Percentiles rank a stretch among this genome's conserved stretches.
These are phyloP conservation scores for Argentina anserina DNA, from an alignment of 306 rosid species.

Conservation along the genomic window DNA sequence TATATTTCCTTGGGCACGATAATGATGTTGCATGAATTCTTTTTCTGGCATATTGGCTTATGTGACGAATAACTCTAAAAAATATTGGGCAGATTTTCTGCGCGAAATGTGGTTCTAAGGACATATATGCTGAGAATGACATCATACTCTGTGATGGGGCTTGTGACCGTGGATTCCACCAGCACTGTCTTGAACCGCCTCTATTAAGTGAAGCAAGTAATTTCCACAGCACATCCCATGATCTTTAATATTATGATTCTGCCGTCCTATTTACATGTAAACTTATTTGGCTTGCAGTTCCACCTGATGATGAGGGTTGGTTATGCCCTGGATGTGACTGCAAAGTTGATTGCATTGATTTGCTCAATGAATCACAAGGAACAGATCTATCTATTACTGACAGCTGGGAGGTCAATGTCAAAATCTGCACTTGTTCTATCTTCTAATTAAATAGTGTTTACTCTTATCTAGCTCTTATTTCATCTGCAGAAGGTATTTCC, in stretches of 20 bases:
- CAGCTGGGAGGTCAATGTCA: constrained; percentile 77
- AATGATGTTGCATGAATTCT: not conserved
- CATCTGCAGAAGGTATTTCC: constrained; percentile 83
- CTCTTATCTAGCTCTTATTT: constrained; percentile 30
- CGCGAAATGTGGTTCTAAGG: constrained; percentile 84
- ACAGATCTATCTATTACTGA: constrained; percentile 59
- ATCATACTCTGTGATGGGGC: constrained; percentile 95
- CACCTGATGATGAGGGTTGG: constrained; percentile 89
- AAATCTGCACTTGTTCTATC: constrained; percentile 12
- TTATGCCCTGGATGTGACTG: constrained; percentile 98
- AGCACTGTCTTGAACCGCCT: constrained; percentile 80
- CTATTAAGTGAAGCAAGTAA: constrained; percentile 84
- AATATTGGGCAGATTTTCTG: constrained; percentile 74
- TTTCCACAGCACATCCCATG: constrained; percentile 30
- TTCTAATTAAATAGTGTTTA: not conserved
- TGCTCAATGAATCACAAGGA: constrained; percentile 79
- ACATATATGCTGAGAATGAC: constrained; percentile 59
- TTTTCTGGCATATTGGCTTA: not conserved
- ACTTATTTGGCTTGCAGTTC: constrained; percentile 60
- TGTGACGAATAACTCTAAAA: constrained; percentile 5
- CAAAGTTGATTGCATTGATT: constrained; percentile 81
- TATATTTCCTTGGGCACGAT: not conserved
- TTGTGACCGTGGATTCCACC: constrained; percentile 98
- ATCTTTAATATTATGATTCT: constrained; percentile 12
- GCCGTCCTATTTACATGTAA: constrained; percentile 19